Evolutionary conservation across 441 rosid genomes (phyloP).

Genomic region (Erodium trifolium): DNA sequence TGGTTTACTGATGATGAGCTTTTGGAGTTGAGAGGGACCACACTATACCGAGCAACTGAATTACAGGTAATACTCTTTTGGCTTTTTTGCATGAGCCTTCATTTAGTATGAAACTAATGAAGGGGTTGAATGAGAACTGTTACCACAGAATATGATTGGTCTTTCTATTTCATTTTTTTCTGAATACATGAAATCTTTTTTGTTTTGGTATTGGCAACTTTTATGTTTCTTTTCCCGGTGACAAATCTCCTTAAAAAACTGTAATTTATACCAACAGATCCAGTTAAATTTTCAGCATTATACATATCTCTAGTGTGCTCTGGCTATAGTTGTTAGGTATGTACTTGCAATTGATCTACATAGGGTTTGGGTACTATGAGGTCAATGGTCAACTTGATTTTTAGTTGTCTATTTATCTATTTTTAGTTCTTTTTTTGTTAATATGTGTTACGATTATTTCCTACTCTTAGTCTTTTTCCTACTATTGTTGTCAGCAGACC

Average conservation of each 20-base stretch:
- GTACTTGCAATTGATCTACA: too few species aligned
- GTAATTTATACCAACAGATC: not conserved
- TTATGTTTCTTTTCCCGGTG: not conserved
- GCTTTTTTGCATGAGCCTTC: not conserved
- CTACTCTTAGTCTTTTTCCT: not conserved
- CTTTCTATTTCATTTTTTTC: not conserved
- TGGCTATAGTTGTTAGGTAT: too few species aligned
- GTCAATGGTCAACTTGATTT: too few species aligned
- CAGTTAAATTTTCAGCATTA: not conserved
- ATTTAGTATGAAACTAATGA: not conserved
- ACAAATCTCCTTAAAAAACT: not conserved
- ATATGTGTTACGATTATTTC: too few species aligned
- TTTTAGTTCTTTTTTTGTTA: too few species aligned
- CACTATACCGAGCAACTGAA: slow-evolving; percentile 60
- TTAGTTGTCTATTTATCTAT: not conserved
- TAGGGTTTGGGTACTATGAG: too few species aligned
- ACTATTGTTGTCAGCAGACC: not conserved
- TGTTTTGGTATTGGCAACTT: not conserved
- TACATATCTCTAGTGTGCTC: not conserved
- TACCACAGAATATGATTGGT: not conserved
- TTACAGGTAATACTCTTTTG: slow-evolving; percentile 47
- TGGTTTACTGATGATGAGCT: slow-evolving; percentile 85
- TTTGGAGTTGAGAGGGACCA: slow-evolving; percentile 64
- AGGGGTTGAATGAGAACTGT: not conserved
- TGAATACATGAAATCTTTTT: not conserved